Base-by-base conservation (phyloP, 805 yeast species). In the Wickerhamiella musiphila region DNA sequence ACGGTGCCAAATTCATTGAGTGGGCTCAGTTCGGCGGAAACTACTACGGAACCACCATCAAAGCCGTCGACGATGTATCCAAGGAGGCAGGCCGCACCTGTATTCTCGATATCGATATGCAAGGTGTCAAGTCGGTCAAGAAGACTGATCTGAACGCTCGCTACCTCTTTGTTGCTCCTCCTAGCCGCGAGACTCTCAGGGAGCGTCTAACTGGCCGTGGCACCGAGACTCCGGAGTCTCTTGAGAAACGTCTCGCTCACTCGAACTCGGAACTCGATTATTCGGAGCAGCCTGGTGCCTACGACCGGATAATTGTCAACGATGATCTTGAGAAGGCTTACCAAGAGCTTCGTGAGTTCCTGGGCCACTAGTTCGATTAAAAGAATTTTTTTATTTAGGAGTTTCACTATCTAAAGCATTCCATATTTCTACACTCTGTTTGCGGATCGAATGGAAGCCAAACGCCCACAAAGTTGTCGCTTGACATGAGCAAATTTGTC, bases 21-120 rank as follows among this genome's bases (percentile, higher is more conserved):
- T 82, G 93, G 90, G 98, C 99, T 4, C 90, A 83, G 58, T 90
- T 90, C 51, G 81, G 94, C 9, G 96, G 96, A 32, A 90, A 90
- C 65, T 84, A 78, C 65, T 90, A 90, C 58, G 99, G 99, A 37
- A 90, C 98, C 31, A 65, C 94, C 29, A 65, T 82, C 47, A 75
- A 71, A 49, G 75, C 94, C 19, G 95, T 90, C 28, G 67, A 78
- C 45, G 75, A 73, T 41, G 84, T 78, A 28, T 55, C 63, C 20
- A 43, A 42, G 18, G 56, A 57, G 32, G 53, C 65, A 38, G 78
- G 82, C 46, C 71, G 66, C 55, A 75, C 74, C 33, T 90, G 96
- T 62, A 74, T 90, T 40, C 65, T 90, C 52, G 99, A 90, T 58
- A 90, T 90, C 44, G 99, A 90, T 67, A 84, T 86, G 95, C 96